Evolutionary conservation across 352 stramenopile species (phyloP), one percentile per base, ranked within the genome.

Genomic region (Globisporangium polare): DNA sequence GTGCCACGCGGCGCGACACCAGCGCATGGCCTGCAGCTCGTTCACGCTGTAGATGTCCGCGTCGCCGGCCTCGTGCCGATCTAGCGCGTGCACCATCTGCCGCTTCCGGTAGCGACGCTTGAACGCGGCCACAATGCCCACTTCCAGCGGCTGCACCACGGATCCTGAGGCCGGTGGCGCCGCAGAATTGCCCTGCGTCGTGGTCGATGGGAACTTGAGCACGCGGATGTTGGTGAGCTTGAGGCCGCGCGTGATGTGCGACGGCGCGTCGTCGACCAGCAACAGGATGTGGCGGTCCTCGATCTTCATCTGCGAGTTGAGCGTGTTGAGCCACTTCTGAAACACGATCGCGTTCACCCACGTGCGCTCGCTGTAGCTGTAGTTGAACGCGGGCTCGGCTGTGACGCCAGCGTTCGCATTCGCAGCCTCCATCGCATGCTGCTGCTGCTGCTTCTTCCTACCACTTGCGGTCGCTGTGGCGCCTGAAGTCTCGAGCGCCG

Each of bases 271-370:
- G 35, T 68, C 66, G 2, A 75, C 52, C 41, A 75, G 42, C 27
- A 75, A 33, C 13, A 75, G 53, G 9, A 75, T 71, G 46, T 66
- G 58, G n/a, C 69, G 69, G 12, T 61, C 43, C n/a, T 68, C 53
- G 60, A 71, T 60, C 42, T 64, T 62, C 69, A 75, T 75, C 35
- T 60, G 50, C 35, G 58, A 61, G 51, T 75, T 68, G 20, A 75
- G 51, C 33, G 67, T 56, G 27, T 68, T 60, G 20, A 75, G 52
- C 69, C 69, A 75, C 27, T 62, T 60, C 58, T 67, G 62, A 45
- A 75, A 75, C 43, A 75, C 64, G 47, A 73, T 51, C 13, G 60
- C 69, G 27, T 70, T 75, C 52, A 75, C 60, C 62, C 64, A 69
- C 35, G 56, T 54, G 49, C 64, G 67, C 47, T 58, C 62, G 57